These are phyloP conservation scores for Cutaneotrichosporon spelunceum DNA, from an alignment of 1,284 basidiomycete genomes.

Conservation along the genomic window DNA sequence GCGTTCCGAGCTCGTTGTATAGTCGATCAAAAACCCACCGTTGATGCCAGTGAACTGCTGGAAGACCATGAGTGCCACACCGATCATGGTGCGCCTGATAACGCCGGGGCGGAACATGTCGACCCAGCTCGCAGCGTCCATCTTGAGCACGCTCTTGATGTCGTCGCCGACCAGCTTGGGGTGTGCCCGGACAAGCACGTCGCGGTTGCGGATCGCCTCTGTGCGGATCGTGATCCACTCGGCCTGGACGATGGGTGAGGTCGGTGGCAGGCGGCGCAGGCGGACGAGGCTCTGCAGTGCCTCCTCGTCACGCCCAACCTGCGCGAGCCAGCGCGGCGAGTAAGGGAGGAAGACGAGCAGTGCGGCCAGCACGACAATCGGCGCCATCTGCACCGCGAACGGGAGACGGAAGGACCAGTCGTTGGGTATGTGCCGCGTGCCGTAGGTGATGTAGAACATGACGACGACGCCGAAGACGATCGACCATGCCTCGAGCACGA, in stretches of 20 bases:
- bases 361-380: conserved; percentile 33
- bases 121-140: conserved; percentile 26
- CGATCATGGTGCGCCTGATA: conserved; percentile 27
- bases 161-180: conserved; percentile 20
- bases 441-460: conserved; percentile 27
- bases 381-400: conserved; percentile 38
- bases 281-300: conserved; percentile 31
- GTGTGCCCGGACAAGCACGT: conserved; percentile 21
- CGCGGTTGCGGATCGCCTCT: conserved; percentile 32
- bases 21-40: too few relatives aligned
- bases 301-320: conserved; percentile 43
- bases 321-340: conserved; percentile 62
- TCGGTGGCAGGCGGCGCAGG: conserved; percentile 37
- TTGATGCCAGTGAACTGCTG: conserved; percentile 39
- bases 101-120: conserved; percentile 31
- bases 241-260: conserved; percentile 39
- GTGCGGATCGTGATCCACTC: conserved; percentile 46
- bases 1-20: too few relatives aligned
- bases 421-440: conserved; percentile 22
- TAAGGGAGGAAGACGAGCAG: conserved; percentile 53
- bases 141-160: conserved; percentile 22
- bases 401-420: conserved; percentile 37
- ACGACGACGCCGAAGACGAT: conserved; percentile 60
- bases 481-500: conserved; percentile 69
- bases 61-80: conserved; percentile 32